These are phyloP conservation scores for Pseudopyricularia cyperi DNA, from an alignment of 2,329 filamentous ascomycete species.

Conservation along the genomic window DNA sequence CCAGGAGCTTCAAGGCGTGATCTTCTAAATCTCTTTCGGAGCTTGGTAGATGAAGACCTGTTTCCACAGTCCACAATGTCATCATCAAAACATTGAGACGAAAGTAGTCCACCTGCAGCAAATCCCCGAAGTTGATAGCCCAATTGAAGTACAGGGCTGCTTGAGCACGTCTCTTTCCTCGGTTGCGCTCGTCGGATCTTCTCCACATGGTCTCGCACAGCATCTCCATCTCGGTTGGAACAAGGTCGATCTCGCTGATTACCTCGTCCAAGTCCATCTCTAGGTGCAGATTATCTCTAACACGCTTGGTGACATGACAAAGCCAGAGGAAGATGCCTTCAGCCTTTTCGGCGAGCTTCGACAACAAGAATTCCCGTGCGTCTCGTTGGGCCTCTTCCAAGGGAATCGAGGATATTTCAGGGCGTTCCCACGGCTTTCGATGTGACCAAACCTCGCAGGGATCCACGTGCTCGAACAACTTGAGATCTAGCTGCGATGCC, in stretches of 20 bases:
- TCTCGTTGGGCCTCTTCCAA: background rate
- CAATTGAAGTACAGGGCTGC: background rate
- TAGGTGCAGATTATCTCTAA: background rate
- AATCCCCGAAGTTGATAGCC: background rate
- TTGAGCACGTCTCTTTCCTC: background rate
- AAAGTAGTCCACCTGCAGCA: background rate
- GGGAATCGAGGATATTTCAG: background rate
- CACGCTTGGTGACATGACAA: background rate
- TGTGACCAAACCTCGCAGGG: background rate
- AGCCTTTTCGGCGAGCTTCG: background rate
- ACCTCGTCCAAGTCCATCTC: background rate
- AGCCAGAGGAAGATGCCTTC: background rate
- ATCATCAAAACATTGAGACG: background rate
- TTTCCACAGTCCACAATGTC: background rate
- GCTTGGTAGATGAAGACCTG: background rate
- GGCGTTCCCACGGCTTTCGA: too few relatives aligned
- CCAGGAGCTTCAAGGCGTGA: background rate
- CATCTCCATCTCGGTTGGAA: background rate
- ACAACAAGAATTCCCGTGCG: background rate
- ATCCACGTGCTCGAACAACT: background rate
- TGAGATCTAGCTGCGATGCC: background rate
- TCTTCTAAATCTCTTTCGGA: background rate
- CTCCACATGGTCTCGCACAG: background rate
- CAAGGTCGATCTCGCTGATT: background rate
- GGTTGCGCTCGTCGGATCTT: background rate